Percentiles rank a stretch among this genome's conserved stretches.
These are phyloP conservation scores for Boletus sensibilis DNA, from an alignment of 768 basidiomycete species.

Conservation along the genomic window DNA sequence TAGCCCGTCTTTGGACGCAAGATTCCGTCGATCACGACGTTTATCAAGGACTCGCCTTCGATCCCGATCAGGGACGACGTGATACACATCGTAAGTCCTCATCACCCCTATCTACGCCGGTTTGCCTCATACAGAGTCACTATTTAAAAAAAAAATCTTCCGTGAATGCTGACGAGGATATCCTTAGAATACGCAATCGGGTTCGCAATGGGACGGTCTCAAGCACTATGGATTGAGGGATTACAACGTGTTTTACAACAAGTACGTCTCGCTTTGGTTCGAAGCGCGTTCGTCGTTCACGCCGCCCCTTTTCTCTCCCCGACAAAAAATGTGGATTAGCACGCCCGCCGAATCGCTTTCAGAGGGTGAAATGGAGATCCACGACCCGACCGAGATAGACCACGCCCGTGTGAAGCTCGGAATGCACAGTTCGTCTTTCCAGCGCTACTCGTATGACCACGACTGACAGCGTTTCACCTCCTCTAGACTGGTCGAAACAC, in stretches of 20 bases:
- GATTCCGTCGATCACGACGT: conserved; percentile 50
- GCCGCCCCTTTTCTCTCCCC: too few species aligned
- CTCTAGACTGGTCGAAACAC: conserved; percentile 65
- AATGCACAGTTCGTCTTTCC: conserved; percentile 58
- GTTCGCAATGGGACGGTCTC: conserved; percentile 69
- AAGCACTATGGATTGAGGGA: conserved; percentile 54
- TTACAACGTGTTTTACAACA: conserved; percentile 61
- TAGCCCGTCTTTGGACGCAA: conserved; percentile 60
- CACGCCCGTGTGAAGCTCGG: conserved; percentile 50
- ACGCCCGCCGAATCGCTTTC: conserved; percentile 44
- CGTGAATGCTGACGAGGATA: background rate
- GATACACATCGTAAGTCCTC: conserved; percentile 48
- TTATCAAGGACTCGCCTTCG: conserved; percentile 16
- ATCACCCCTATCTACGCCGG: too few species aligned
- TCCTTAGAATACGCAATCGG: conserved; percentile 64
- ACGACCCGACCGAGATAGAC: conserved; percentile 50
- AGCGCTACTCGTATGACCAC: background rate
- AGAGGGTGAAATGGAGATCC: conserved; percentile 44
- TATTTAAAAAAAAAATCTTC: background rate
- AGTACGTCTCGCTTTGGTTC: conserved; percentile 36
- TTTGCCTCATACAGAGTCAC: background rate
- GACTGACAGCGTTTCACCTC: background rate
- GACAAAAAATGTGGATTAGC: conserved; percentile 27
- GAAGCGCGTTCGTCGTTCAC: background rate
- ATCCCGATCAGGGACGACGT: conserved; percentile 42